phyloP scores from a whole-genome alignment of 345 rosid genomes.

The Xanthoceras sorbifolium region DNA sequence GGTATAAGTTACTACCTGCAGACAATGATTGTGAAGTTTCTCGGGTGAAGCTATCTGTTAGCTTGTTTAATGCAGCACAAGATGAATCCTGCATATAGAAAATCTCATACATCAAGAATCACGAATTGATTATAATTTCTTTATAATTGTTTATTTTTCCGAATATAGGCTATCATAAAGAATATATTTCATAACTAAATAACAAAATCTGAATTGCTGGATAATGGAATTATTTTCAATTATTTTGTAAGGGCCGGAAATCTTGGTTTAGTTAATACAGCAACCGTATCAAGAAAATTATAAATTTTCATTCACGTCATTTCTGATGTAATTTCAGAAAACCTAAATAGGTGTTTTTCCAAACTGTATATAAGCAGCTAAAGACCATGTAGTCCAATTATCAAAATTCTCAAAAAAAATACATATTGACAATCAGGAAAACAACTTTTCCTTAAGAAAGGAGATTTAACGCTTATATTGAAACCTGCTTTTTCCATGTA shows the following conservation, averaged over 20 bases:
- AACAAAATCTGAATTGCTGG: not conserved
- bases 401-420: not conserved
- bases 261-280: not conserved
- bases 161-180: not conserved
- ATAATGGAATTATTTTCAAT: not conserved
- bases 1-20: conserved; percentile 32
- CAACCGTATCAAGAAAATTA: not conserved
- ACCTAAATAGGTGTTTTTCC: not conserved
- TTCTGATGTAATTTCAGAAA: not conserved
- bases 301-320: not conserved
- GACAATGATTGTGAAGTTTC: conserved; percentile 26
- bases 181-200: not conserved
- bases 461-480: not conserved
- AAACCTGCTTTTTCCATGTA: conserved; percentile 39
- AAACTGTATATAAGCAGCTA: not conserved
- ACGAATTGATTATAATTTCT: not conserved
- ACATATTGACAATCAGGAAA: not conserved
- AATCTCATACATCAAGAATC: conserved; percentile 4
- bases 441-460: not conserved
- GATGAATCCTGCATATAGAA: conserved; percentile 37
- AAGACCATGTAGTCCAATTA: not conserved
- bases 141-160: not conserved
- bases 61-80: conserved; percentile 25
- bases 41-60: conserved; percentile 14
- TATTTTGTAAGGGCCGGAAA: not conserved